Conservation (phyloP, 768 basidiomycete species). For the Paxillus ammoniavirescens region DNA sequence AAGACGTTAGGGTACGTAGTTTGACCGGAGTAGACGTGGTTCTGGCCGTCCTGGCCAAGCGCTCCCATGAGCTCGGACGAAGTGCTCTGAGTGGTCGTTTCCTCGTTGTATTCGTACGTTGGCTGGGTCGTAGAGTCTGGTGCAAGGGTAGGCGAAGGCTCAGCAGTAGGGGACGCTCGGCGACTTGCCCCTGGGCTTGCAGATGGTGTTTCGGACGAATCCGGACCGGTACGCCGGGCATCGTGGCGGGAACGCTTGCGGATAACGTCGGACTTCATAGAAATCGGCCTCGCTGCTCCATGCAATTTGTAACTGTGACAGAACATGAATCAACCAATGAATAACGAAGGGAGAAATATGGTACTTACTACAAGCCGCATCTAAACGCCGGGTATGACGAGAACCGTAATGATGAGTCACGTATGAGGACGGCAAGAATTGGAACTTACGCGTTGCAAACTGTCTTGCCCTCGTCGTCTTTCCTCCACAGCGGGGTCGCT, state of each 20-base stretch:
- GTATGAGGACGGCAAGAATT: constrained; percentile 1
- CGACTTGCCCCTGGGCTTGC: constrained; percentile 74
- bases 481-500: constrained; percentile 86
- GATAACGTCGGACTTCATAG: constrained; percentile 90
- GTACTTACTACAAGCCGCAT: constrained; percentile 71
- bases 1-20: constrained; percentile 34
- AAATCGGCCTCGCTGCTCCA: constrained; percentile 81
- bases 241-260: constrained; percentile 85
- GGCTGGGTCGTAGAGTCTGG: constrained; percentile 68
- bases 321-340: constrained; percentile 9
- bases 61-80: constrained; percentile 56
- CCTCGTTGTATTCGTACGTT: constrained; percentile 49
- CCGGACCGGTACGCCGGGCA: constrained; percentile 55
- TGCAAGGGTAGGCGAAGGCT: constrained; percentile 63
- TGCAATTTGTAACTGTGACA: constrained; percentile 69
- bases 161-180: constrained; percentile 63
- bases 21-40: constrained; percentile 24
- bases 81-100: constrained; percentile 34
- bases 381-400: constrained; percentile 34
- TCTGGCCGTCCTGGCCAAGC: constrained; percentile 35
- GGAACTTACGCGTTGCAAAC: constrained; percentile 85
- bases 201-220: constrained; percentile 66
- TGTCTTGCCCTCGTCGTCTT: constrained; percentile 89
- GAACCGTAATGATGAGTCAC: constrained; percentile 9
- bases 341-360: neutral